These are phyloP conservation scores for Phyllostachys edulis DNA, from an alignment of 176 grass and related monocot species.

Conservation along the genomic window DNA sequence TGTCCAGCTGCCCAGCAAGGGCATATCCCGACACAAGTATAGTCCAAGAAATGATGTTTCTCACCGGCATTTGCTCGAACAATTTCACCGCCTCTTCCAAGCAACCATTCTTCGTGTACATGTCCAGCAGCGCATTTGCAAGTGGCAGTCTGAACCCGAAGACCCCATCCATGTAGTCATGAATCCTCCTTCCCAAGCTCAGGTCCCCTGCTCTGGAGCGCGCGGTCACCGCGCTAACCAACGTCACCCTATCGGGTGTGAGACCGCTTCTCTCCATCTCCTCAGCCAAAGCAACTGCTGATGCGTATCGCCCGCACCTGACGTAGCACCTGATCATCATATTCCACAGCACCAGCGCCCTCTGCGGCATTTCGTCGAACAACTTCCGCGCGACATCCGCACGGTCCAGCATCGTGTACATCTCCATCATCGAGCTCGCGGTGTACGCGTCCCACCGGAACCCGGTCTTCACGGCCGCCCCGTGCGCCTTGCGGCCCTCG, in stretches of 20 bases:
- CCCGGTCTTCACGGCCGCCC: constrained; percentile 40
- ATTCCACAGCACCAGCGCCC: constrained; percentile 50
- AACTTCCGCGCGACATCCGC: constrained; percentile 27
- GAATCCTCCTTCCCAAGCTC: constrained; percentile 60
- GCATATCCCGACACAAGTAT: constrained; percentile 54
- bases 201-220: constrained; percentile 45
- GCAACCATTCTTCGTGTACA: constrained; percentile 58
- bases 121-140: constrained; percentile 62
- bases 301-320: constrained; percentile 36
- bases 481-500: constrained; percentile 52
- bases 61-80: constrained; percentile 46
- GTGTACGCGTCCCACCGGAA: constrained; percentile 57
- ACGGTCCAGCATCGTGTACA: constrained; percentile 43
- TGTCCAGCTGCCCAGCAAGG: constrained; percentile 38
- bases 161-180: constrained; percentile 41
- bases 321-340: constrained; percentile 57
- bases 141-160: constrained; percentile 48
- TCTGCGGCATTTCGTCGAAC: constrained; percentile 59
- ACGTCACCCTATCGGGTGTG: constrained; percentile 38
- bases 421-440: constrained; percentile 54
- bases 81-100: constrained; percentile 46
- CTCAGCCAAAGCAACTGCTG: constrained; percentile 34
- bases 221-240: constrained; percentile 48
- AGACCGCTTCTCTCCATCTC: constrained; percentile 44
- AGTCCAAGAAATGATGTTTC: constrained; percentile 67